phyloP scores from a whole-genome alignment of 2,329 filamentous ascomycete species.

The Colletotrichum incanum region DNA sequence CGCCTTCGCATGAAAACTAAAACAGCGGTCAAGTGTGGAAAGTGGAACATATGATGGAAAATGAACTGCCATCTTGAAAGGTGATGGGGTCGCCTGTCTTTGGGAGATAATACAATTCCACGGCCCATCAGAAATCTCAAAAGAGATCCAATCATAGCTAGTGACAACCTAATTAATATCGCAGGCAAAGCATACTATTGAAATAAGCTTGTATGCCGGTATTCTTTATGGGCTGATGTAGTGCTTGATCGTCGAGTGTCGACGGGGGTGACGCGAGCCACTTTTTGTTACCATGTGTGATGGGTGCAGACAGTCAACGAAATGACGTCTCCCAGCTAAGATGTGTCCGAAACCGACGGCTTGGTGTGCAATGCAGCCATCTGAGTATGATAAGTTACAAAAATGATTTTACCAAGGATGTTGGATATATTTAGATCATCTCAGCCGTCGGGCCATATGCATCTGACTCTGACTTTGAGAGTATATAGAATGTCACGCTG shows the following conservation, averaged over 20 bases:
- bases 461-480: too few species aligned
- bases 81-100: not conserved
- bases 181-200: conserved; percentile 13
- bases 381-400: not conserved
- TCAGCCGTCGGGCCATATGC: not conserved
- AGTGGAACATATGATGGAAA: not conserved
- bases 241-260: conserved; percentile 16
- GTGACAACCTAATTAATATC: not conserved
- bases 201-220: conserved; percentile 22
- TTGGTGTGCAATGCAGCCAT: conserved; percentile 13
- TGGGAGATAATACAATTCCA: not conserved
- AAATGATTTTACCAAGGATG: not conserved
- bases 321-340: not conserved
- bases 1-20: not conserved
- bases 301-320: not conserved
- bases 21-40: not conserved
- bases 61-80: not conserved
- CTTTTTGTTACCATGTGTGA: not conserved
- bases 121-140: too few species aligned
- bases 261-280: conserved; percentile 9
- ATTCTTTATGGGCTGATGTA: not conserved
- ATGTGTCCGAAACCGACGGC: not conserved
- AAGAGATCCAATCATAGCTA: not conserved
- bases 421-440: not conserved
- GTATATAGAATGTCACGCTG: not conserved